Conservation (phyloP, 176 grass and related monocot genomes). For the Lolium rigidum region DNA sequence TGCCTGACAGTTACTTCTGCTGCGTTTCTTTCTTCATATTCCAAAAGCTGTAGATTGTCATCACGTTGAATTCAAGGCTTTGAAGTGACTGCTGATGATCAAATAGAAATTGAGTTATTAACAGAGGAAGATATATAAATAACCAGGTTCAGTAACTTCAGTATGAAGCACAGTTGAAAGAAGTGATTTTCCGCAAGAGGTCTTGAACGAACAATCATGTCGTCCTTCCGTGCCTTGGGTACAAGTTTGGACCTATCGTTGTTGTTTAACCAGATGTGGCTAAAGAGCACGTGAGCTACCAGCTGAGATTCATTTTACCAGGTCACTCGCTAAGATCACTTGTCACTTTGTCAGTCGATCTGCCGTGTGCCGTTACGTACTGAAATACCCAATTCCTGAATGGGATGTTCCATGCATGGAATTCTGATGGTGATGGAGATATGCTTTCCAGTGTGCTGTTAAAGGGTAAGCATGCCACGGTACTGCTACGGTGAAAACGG, state of each 20-base stretch:
- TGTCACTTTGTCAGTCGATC: background rate
- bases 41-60: background rate
- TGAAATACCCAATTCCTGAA: background rate
- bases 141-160: background rate
- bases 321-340: background rate
- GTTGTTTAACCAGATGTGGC: slow-evolving; percentile 3
- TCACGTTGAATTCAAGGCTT: background rate
- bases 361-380: background rate
- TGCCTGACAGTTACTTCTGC: background rate
- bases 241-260: slow-evolving; percentile 14
- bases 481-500: background rate
- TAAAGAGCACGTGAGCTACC: background rate
- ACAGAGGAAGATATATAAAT: background rate
- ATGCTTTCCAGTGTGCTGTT: background rate
- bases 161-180: slow-evolving; percentile 21
- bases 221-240: slow-evolving; percentile 12
- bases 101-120: background rate
- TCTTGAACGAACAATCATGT: background rate
- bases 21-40: background rate
- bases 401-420: background rate
- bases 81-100: background rate
- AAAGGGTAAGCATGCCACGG: background rate
- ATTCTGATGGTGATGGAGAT: background rate
- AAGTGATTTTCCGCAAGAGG: background rate
- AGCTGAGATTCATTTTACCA: background rate